These are phyloP conservation scores for Aquilaria yunnanensis DNA, from an alignment of 345 rosid species.

Conservation along the genomic window DNA sequence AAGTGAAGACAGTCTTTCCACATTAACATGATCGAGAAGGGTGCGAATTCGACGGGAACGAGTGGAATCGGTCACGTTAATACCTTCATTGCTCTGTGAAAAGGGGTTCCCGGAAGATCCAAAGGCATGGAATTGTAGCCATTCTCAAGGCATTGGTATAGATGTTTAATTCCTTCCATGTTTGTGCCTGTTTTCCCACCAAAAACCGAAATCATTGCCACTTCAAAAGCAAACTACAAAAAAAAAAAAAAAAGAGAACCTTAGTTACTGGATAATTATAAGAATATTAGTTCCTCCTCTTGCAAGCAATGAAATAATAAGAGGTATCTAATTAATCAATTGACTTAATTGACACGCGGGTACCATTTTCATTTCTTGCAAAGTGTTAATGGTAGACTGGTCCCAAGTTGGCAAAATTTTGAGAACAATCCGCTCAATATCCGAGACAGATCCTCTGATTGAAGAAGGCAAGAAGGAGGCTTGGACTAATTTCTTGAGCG, in stretches of 20 bases:
- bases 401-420: constrained; percentile 54
- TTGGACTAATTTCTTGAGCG: constrained; percentile 64
- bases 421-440: constrained; percentile 62
- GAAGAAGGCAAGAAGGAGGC: constrained; percentile 68
- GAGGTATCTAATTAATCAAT: too few species aligned
- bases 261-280: not conserved
- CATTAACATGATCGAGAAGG: too few species aligned
- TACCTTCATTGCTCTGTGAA: constrained; percentile 79
- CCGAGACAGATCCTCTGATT: constrained; percentile 54
- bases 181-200: constrained; percentile 49
- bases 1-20: not conserved
- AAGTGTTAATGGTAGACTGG: constrained; percentile 50
- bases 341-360: not conserved
- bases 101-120: constrained; percentile 78
- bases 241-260: constrained; percentile 7
- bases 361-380: constrained; percentile 90
- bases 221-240: constrained; percentile 87
- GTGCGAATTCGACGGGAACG: too few species aligned
- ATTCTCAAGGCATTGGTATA: constrained; percentile 64
- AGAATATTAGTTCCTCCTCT: not conserved
- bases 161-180: constrained; percentile 56
- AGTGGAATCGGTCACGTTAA: too few species aligned
- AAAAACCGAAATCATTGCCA: constrained; percentile 79
- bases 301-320: not conserved
- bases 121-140: constrained; percentile 98